Evolutionary conservation across 768 basidiomycete genomes (phyloP).

Genomic region (Boletus sensibilis): DNA sequence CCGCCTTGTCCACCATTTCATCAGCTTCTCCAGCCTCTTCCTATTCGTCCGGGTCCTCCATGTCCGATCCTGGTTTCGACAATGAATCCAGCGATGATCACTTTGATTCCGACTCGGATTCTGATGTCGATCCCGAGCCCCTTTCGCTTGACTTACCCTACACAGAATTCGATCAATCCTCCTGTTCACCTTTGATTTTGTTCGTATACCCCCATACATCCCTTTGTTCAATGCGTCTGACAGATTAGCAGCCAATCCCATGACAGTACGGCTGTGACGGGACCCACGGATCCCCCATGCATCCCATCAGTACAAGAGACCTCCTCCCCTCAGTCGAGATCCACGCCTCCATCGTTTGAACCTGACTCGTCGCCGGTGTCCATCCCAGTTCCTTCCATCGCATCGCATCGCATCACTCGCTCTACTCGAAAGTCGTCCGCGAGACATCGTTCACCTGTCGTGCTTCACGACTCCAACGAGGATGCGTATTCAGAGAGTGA

Average conservation of each 20-base stretch:
- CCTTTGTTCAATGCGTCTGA: conserved; percentile 16
- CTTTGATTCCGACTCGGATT: conserved; percentile 32
- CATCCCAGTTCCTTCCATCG: background rate
- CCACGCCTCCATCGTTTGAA: background rate
- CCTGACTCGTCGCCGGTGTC: background rate
- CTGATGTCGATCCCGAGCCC: conserved; percentile 28
- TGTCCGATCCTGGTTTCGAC: conserved; percentile 19
- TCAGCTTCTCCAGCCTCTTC: conserved; percentile 29
- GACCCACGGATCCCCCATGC: conserved; percentile 13
- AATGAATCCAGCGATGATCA: conserved; percentile 26
- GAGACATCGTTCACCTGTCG: background rate
- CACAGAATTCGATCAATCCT: conserved; percentile 4
- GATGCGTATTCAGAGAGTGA: conserved; percentile 39
- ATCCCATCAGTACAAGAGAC: conserved; percentile 9
- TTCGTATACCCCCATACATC: conserved; percentile 10
- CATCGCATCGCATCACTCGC: conserved; percentile 16
- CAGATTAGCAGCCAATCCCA: conserved; percentile 17
- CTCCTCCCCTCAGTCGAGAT: conserved; percentile 3
- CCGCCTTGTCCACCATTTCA: conserved; percentile 27
- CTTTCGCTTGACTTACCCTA: conserved; percentile 17
- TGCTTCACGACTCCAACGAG: conserved; percentile 19
- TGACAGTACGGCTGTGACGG: background rate
- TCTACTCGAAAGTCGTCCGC: conserved; percentile 6
- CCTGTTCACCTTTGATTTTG: conserved; percentile 24
- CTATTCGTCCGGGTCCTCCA: conserved; percentile 21